Evolutionary conservation across 1,139 yeast genomes (phyloP), one percentile per base, ranked within the genome.

Genomic region (Williopsis jadinii): DNA sequence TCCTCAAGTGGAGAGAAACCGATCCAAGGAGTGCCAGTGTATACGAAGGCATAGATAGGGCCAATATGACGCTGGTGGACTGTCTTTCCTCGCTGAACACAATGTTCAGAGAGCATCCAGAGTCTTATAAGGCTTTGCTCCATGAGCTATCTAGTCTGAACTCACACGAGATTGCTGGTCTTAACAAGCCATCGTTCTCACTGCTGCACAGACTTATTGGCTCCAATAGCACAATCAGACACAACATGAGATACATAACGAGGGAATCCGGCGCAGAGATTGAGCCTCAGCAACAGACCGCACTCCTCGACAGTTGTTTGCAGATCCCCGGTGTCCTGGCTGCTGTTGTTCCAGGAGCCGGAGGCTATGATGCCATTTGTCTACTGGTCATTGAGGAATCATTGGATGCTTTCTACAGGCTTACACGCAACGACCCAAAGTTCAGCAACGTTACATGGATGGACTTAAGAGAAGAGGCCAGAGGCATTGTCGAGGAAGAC

Each of bases 281-380:
- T 40, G 98, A 92, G 61, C 98, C 98, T 0, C 63, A 60, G 3
- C 66, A 71, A 19, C 98, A 94, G 63, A 85, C 96, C 0, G 44
- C 51, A 5, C 66, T 92, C 9, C 64, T 94, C n/a, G 80, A 92
- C 54, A 61, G 65, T 13, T 83, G 94, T 50, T 52, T 60, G 15
- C 44, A 53, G 24, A 50, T 84, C 14, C 67, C 68, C 0, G 98
- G 98, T 11, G 94, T 88, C 34, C 55, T 90, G 19, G 95, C 96
- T 0, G 97, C 96, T 10, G 94, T 92, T 29, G 95, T 92, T 4
- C 98, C 98, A 0, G 98, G 98, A 2, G 98, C 98, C 0, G 98
- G 98, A 19, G 98, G 98, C 0, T 84, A 78, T 58, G 98, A 92
- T 66, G 98, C 98, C 1, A 76, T 92, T 32, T 75, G 95, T 45